These are phyloP conservation scores for Diatrype stigma DNA, from an alignment of 2,329 filamentous ascomycete genomes.

Conservation along the genomic window DNA sequence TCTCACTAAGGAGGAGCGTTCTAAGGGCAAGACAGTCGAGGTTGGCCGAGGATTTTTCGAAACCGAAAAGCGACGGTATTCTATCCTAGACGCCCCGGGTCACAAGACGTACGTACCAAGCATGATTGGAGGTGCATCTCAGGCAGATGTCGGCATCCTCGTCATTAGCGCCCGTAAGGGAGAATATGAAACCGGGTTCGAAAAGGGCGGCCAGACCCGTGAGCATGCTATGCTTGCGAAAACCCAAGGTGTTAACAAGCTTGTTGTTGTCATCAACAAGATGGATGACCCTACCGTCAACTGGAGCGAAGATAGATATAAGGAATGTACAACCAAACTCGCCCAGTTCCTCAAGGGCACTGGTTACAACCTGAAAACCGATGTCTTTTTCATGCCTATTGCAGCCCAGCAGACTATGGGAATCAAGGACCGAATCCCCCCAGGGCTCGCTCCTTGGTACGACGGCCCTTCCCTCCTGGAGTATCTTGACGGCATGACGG, in stretches of 20 bases:
- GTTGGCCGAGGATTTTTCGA: slow-evolving; percentile 95
- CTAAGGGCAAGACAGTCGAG: slow-evolving; percentile 97
- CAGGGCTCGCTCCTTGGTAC: slow-evolving; percentile 76
- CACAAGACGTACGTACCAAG: slow-evolving; percentile 98
- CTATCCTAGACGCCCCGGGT: slow-evolving; percentile 91
- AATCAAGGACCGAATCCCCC: slow-evolving; percentile 83
- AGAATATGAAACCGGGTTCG: slow-evolving; percentile 98
- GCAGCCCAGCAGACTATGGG: slow-evolving; percentile 82
- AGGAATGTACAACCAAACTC: slow-evolving; percentile 90
- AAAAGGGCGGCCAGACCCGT: slow-evolving; percentile 89
- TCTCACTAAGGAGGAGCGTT: slow-evolving; percentile 91
- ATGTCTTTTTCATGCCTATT: slow-evolving; percentile 93
- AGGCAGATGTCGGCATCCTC: slow-evolving; percentile 89
- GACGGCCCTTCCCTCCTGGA: slow-evolving; percentile 87
- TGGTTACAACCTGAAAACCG: slow-evolving; percentile 90
- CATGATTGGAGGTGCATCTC: slow-evolving; percentile 95
- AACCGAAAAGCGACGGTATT: slow-evolving; percentile 93
- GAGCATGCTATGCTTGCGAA: slow-evolving; percentile 98
- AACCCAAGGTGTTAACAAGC: slow-evolving; percentile 96
- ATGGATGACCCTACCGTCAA: slow-evolving; percentile 98
- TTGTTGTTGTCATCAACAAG: slow-evolving; percentile 95
- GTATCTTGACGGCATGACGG: slow-evolving; percentile 90
- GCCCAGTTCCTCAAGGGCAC: slow-evolving; percentile 83
- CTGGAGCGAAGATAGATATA: slow-evolving; percentile 90
- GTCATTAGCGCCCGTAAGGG: slow-evolving; percentile 97